Evolutionary conservation across 176 grass and related monocot species (phyloP), one percentile per base, ranked within the genome.

Genomic region (Eremochloa ophiuroides): DNA sequence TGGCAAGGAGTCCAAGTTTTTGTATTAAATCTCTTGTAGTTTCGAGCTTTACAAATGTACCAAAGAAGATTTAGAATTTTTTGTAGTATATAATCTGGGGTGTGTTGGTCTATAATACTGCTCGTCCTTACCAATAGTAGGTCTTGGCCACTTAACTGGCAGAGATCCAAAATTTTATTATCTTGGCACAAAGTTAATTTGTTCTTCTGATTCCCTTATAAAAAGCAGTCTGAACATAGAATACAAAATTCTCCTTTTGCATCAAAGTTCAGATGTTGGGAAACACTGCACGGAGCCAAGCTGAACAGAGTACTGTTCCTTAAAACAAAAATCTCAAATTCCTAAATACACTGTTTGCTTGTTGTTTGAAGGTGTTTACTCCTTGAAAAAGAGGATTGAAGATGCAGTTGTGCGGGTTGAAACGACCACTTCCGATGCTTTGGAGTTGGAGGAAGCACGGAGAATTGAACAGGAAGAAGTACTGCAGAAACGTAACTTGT

Each of bases 361-460:
- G 47, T 73, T n/a, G 39, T 74, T 1, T 76, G 18, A 78, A 98
- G 92, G 92, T 76, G 46, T 94, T 68, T 94, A 98, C 71, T 91
- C 92, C 61, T 75, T 93, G 62, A 95, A 83, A 86, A 95, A 90
- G 87, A 89, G 90, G 77, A 95, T 98, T 40, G 88, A 95, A 82
- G 92, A 98, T 82, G 83, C 66, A 27, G 88, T 98, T 77, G 77
- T 69, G 47, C 95, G 71, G 42, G 86, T 92, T 28, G 95, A 93
- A 70, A 77, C 62, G 7, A 87, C 86, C 3, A 76, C 88, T 25
- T 84, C 90, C 39, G 85, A 71, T 48, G 95, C 92, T 34, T 34
- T 98, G 70, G 88, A 88, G 68, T 76, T 89, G 28, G 95, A 98
- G 80, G 90, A 98, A 90, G 92, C 91, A 26, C 82, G 35, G 42